A percentile compares a stretch with the other conserved stretches of the same genome.
Evolutionary conservation across 1,284 basidiomycete species (phyloP).

Genomic region (Coniferiporia weirii): DNA sequence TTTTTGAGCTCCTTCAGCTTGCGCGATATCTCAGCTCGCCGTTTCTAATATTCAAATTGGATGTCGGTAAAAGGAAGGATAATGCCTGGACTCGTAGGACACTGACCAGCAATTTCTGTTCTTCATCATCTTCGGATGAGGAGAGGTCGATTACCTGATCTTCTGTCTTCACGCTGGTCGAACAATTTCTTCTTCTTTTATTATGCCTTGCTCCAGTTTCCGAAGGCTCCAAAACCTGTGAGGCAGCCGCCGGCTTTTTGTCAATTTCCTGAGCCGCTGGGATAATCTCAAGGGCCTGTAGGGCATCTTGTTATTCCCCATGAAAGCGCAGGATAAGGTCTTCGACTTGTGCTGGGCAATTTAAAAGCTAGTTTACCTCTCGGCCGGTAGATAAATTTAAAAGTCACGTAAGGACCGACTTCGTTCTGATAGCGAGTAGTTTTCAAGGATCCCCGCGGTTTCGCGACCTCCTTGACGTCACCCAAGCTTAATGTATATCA

Average conservation of each 20-base stretch:
- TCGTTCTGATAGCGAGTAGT: neutral
- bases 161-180: neutral
- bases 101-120: neutral
- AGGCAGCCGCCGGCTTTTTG: neutral
- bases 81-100: too few species aligned
- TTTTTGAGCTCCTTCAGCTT: conserved; percentile 1
- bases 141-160: neutral
- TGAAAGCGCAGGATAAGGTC: neutral
- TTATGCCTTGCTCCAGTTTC: neutral
- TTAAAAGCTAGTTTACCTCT: neutral
- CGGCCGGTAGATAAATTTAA: neutral
- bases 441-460: neutral
- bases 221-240: neutral
- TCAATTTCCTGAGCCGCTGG: neutral
- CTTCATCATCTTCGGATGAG: neutral
- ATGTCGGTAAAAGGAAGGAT: too few species aligned
- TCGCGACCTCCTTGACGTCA: neutral
- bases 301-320: neutral
- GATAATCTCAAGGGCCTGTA: neutral
- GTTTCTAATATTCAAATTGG: neutral
- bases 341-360: neutral
- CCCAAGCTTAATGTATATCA: neutral
- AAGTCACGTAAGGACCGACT: neutral
- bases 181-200: neutral
- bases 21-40: neutral